Evolutionary conservation across 23 red algal genomes (phyloP).

Genomic region (Chondrus crispus): DNA sequence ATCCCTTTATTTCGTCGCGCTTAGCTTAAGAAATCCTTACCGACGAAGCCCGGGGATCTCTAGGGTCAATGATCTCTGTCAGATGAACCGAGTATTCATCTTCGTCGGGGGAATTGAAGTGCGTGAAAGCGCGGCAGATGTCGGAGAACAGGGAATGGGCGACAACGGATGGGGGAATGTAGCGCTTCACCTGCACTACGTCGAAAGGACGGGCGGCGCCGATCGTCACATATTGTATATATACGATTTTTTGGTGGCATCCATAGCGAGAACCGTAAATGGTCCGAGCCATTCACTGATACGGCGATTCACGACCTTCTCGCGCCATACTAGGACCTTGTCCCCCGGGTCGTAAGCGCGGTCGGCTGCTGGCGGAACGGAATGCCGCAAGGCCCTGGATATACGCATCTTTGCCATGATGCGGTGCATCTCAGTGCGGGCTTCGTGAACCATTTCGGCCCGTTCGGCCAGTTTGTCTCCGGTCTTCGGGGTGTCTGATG

Average conservation of each 20-base stretch:
- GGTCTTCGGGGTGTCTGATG: not conserved
- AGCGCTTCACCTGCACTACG: not conserved
- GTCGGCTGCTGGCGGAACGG: not conserved
- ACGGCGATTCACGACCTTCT: not conserved
- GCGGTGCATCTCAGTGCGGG: not conserved
- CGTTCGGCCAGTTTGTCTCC: not conserved
- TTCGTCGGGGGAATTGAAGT: not conserved
- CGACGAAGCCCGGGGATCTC: not conserved
- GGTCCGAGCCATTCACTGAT: conserved; percentile 37
- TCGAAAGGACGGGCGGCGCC: not conserved
- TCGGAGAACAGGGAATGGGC: not conserved
- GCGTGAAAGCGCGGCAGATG: not conserved
- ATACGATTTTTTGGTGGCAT: not conserved
- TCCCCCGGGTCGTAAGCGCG: not conserved
- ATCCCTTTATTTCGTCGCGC: not conserved
- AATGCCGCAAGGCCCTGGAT: not conserved
- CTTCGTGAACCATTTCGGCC: not conserved
- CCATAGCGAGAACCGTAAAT: not conserved
- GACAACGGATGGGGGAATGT: not conserved
- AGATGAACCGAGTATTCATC: not conserved
- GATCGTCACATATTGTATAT: not conserved
- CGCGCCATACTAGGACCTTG: conserved; percentile 12
- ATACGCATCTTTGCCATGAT: not conserved
- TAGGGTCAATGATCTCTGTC: not conserved
- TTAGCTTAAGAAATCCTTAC: not conserved